Percentiles rank a stretch among this genome's conserved stretches.
Evolutionary conservation across 768 basidiomycete genomes (phyloP).

Genomic region (Suillus cothurnatus): DNA sequence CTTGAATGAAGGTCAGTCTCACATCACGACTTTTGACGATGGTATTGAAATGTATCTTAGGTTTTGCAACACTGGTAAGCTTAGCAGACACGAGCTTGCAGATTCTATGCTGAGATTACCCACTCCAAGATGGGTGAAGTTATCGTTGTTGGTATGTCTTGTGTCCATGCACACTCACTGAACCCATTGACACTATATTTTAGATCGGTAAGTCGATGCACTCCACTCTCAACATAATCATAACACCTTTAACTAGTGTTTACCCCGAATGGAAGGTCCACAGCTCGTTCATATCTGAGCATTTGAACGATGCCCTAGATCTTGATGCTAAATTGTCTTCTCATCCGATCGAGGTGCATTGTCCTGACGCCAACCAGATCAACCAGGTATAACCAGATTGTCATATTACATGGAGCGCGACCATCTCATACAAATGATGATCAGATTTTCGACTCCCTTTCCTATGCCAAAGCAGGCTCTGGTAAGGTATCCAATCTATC

Average conservation of each 20-base stretch:
- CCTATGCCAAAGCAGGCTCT: conserved; percentile 83
- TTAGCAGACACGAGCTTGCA: background rate
- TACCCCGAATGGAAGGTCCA: conserved; percentile 89
- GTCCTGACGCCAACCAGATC: conserved; percentile 83
- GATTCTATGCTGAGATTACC: conserved; percentile 9
- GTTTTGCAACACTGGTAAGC: conserved; percentile 83
- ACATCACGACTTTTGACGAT: background rate
- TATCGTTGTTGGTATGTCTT: conserved; percentile 65
- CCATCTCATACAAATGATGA: background rate
- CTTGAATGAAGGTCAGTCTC: conserved; percentile 65
- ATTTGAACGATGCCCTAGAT: conserved; percentile 73
- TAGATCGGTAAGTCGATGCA: conserved; percentile 53
- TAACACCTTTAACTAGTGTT: conserved; percentile 26
- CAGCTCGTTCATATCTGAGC: conserved; percentile 76
- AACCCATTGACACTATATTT: conserved; percentile 3
- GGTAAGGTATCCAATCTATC: conserved; percentile 40
- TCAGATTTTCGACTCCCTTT: conserved; percentile 90
- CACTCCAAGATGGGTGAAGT: conserved; percentile 78
- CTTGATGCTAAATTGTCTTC: conserved; percentile 87
- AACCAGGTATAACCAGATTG: conserved; percentile 52
- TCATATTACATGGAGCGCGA: background rate
- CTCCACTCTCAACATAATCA: background rate
- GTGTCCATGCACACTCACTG: background rate
- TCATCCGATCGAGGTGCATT: conserved; percentile 92
- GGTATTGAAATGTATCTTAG: conserved; percentile 34